A percentile compares a stretch with the other conserved stretches of the same genome.
Evolutionary conservation across 345 rosid species (phyloP).

Genomic region (Citrus inodora): DNA sequence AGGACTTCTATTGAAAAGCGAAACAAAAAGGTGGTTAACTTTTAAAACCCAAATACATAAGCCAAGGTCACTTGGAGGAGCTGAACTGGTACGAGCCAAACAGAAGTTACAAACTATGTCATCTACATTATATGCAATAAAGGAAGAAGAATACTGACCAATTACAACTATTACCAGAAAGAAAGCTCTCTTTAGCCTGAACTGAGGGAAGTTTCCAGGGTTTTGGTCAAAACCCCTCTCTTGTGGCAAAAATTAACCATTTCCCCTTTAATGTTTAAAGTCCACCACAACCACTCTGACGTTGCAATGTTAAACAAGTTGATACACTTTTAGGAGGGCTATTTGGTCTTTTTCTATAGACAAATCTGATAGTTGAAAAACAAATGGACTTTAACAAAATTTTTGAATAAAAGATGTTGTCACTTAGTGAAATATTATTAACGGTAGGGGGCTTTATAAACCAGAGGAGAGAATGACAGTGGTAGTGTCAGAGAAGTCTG

Average conservation of each 20-base stretch:
- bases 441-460: not conserved
- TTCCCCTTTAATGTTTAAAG: too few relatives aligned
- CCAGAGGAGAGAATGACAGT: not conserved
- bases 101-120: not conserved
- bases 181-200: not conserved
- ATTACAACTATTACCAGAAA: not conserved
- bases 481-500: not conserved
- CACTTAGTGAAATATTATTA: not conserved
- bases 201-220: not conserved
- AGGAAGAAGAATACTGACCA: not conserved
- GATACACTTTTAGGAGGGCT: not conserved
- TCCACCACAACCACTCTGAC: not conserved
- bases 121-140: not conserved
- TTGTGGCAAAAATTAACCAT: too few relatives aligned
- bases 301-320: not conserved
- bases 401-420: not conserved
- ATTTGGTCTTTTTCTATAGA: not conserved
- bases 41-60: not conserved
- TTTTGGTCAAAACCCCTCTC: too few relatives aligned
- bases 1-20: not conserved
- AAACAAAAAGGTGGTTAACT: not conserved
- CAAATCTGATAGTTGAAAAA: not conserved
- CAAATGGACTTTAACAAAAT: not conserved
- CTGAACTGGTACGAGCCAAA: not conserved
- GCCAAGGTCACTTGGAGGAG: not conserved